phyloP scores from a whole-genome alignment of 2,329 filamentous ascomycete species.

The Phialophora tarda region DNA sequence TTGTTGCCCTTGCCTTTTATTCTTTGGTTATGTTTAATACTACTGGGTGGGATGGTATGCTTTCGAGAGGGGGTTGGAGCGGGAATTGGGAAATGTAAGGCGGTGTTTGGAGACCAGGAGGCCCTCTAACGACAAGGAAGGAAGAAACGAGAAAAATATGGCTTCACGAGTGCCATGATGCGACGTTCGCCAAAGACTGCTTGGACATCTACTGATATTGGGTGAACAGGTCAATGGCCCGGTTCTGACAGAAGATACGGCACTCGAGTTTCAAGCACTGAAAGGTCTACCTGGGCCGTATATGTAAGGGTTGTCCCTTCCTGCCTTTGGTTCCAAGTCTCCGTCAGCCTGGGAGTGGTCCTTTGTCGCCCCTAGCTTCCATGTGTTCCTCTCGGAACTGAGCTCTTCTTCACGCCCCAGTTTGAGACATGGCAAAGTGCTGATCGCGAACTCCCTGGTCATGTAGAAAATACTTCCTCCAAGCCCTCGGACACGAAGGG shows the following conservation, averaged over 20 bases:
- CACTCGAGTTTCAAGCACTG: conserved; percentile 88
- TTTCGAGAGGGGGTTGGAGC: not conserved
- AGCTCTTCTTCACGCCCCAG: not conserved
- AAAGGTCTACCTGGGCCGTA: conserved; percentile 93
- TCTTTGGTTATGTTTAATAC: too few species aligned
- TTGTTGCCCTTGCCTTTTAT: not conserved
- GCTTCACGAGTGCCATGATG: not conserved
- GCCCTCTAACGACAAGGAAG: too few species aligned
- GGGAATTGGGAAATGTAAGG: not conserved
- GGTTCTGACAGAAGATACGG: conserved; percentile 94
- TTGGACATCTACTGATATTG: not conserved
- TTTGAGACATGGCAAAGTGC: not conserved
- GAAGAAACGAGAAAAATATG: not conserved
- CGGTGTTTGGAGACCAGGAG: not conserved
- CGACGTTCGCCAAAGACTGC: not conserved
- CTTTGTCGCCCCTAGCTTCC: not conserved
- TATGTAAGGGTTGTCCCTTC: conserved; percentile 70
- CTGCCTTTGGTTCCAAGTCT: not conserved
- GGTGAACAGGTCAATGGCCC: conserved; percentile 74
- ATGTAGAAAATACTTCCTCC: conserved; percentile 89
- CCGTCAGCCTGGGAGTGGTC: not conserved
- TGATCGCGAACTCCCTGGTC: not conserved
- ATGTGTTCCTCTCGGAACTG: not conserved
- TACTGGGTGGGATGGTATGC: not conserved
- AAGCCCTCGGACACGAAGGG: conserved; percentile 78